These are phyloP conservation scores for Nadsonia commutata DNA, from an alignment of 1,139 yeast species.

Conservation along the genomic window DNA sequence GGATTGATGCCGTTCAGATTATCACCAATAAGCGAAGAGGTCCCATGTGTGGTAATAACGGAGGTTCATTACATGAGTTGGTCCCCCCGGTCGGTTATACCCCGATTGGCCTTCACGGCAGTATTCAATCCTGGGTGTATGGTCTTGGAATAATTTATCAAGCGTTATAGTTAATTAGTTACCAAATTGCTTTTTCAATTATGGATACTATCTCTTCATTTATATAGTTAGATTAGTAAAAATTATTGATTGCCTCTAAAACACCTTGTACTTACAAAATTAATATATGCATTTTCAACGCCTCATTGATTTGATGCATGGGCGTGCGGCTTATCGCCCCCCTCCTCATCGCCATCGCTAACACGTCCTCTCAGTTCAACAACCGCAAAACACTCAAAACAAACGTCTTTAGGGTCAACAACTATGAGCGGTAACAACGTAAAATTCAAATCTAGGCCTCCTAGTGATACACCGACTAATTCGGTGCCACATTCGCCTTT, in stretches of 20 bases:
- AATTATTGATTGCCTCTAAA: too few relatives aligned
- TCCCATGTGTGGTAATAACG: slow-evolving; percentile 37
- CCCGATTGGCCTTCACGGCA: slow-evolving; percentile 58
- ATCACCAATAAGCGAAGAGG: slow-evolving; percentile 31
- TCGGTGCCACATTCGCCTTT: not conserved
- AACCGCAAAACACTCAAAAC: too few relatives aligned
- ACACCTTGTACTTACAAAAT: too few relatives aligned
- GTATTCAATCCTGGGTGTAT: slow-evolving; percentile 52
- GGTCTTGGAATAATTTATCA: slow-evolving; percentile 52
- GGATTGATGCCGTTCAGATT: slow-evolving; percentile 78
- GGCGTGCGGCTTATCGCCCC: too few relatives aligned
- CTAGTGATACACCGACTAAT: not conserved
- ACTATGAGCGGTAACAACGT: not conserved
- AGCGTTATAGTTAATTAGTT: slow-evolving; percentile 3
- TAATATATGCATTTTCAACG: too few relatives aligned
- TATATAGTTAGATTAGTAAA: too few relatives aligned
- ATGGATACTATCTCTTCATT: too few relatives aligned
- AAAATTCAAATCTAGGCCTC: not conserved
- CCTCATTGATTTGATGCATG: too few relatives aligned
- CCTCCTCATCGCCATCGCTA: too few relatives aligned
- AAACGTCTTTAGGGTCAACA: too few relatives aligned
- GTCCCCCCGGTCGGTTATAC: slow-evolving; percentile 43
- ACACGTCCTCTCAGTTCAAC: too few relatives aligned
- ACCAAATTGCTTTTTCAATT: too few relatives aligned
- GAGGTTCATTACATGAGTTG: slow-evolving; percentile 52